Conservation (phyloP, 805 yeast species). For the Phaffomyces antillensis region DNA sequence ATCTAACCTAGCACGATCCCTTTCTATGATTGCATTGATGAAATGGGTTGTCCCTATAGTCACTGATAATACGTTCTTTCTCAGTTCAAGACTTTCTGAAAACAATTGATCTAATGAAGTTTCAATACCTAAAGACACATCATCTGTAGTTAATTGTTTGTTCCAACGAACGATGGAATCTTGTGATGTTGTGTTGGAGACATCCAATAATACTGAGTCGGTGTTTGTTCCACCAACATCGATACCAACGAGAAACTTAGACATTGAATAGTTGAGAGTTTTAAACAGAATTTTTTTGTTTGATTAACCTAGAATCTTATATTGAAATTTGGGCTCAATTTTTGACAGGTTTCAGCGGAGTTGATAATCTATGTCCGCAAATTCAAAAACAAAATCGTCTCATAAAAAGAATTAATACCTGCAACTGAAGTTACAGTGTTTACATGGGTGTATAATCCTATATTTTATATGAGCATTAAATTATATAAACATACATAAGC, state of each 20-base stretch:
- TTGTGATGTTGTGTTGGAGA: slow-evolving; percentile 25
- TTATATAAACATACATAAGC: neutral
- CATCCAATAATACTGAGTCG: slow-evolving; percentile 39
- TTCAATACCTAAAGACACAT: slow-evolving; percentile 36
- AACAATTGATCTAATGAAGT: slow-evolving; percentile 29
- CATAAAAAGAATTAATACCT: too few species aligned
- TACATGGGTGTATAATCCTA: too few species aligned
- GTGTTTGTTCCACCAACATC: slow-evolving; percentile 48
- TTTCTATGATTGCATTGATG: slow-evolving; percentile 42
- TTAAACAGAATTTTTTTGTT: too few species aligned
- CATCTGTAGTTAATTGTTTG: slow-evolving; percentile 36
- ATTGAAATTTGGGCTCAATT: too few species aligned
- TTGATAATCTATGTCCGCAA: too few species aligned
- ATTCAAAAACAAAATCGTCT: too few species aligned
- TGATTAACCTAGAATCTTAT: too few species aligned
- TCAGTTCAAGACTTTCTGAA: slow-evolving; percentile 16
- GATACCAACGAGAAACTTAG: slow-evolving; percentile 37
- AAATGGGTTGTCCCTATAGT: slow-evolving; percentile 46
- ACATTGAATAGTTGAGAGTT: neutral
- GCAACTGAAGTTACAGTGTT: too few species aligned
- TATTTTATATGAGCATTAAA: too few species aligned
- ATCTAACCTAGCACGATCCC: slow-evolving; percentile 33
- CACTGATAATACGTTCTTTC: slow-evolving; percentile 29
- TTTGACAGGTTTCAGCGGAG: too few species aligned
- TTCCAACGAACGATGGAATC: slow-evolving; percentile 32